Evolutionary conservation across 768 basidiomycete genomes (phyloP).

Genomic region (Hysterangium stoloniferum): DNA sequence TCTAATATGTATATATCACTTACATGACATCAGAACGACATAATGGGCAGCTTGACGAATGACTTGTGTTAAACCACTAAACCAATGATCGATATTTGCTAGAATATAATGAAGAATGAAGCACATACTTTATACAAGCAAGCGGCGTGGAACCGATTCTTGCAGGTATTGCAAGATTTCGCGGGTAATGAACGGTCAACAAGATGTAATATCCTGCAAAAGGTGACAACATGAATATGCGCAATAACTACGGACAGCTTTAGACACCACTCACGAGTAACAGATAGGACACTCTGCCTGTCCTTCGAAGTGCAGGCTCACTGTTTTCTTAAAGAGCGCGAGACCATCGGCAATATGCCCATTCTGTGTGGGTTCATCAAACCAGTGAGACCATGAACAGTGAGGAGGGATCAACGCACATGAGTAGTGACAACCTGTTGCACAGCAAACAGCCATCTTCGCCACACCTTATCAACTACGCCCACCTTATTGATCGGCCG

Average conservation of each 20-base stretch:
- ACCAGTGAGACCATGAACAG: background rate
- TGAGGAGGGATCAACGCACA: slow-evolving; percentile 39
- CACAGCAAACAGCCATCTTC: slow-evolving; percentile 88
- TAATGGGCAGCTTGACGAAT: slow-evolving; percentile 85
- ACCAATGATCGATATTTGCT: background rate
- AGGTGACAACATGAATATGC: background rate
- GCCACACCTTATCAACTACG: slow-evolving; percentile 84
- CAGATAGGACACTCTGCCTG: slow-evolving; percentile 96
- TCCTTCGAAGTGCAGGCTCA: slow-evolving; percentile 87
- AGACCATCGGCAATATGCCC: slow-evolving; percentile 86
- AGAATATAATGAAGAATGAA: background rate
- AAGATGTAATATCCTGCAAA: slow-evolving; percentile 75
- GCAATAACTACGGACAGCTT: background rate
- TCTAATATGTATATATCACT: background rate
- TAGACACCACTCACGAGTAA: slow-evolving; percentile 65
- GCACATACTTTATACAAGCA: slow-evolving; percentile 78
- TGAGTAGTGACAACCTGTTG: slow-evolving; percentile 87
- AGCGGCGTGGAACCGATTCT: slow-evolving; percentile 86
- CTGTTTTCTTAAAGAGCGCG: slow-evolving; percentile 89
- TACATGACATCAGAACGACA: slow-evolving; percentile 71
- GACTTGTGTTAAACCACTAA: slow-evolving; percentile 85
- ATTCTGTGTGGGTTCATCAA: slow-evolving; percentile 51
- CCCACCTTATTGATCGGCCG: slow-evolving; percentile 78
- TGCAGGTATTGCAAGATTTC: slow-evolving; percentile 91
- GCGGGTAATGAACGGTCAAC: slow-evolving; percentile 82